Evolutionary conservation across 345 rosid genomes (phyloP).

Genomic region (Eucalyptus microcorys): DNA sequence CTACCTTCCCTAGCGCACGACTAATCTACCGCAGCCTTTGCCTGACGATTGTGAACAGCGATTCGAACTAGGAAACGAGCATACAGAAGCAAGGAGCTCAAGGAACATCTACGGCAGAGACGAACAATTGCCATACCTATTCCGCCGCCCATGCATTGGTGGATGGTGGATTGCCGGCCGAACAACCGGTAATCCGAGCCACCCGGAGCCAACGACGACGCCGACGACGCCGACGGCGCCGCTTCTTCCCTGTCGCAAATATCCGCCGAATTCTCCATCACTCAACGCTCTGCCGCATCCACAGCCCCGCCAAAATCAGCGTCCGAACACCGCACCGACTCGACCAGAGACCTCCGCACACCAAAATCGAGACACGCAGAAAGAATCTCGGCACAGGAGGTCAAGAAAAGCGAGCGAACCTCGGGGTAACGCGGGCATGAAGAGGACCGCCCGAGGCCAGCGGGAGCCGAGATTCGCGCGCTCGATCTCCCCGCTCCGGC

Average conservation of each 20-base stretch:
- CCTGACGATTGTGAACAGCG: not conserved
- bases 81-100: not conserved
- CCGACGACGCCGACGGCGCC: not conserved
- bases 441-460: not conserved
- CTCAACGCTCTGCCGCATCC: not conserved
- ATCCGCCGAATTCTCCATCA: conserved; percentile 3
- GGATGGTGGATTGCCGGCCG: conserved; percentile 20
- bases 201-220: not conserved
- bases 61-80: not conserved
- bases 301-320: not conserved
- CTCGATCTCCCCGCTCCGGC: not conserved
- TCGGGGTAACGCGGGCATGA: not conserved
- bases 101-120: not conserved
- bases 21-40: not conserved
- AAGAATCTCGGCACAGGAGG: not conserved
- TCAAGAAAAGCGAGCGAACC: not conserved
- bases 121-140: conserved; percentile 5
- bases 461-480: not conserved
- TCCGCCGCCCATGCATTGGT: conserved; percentile 35
- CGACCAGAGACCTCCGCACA: not conserved
- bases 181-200: conserved; percentile 16
- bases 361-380: not conserved
- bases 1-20: not conserved
- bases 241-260: not conserved
- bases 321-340: not conserved